Base-by-base conservation (phyloP, 73 alveolate species). In the Breviolum minutum region DNA sequence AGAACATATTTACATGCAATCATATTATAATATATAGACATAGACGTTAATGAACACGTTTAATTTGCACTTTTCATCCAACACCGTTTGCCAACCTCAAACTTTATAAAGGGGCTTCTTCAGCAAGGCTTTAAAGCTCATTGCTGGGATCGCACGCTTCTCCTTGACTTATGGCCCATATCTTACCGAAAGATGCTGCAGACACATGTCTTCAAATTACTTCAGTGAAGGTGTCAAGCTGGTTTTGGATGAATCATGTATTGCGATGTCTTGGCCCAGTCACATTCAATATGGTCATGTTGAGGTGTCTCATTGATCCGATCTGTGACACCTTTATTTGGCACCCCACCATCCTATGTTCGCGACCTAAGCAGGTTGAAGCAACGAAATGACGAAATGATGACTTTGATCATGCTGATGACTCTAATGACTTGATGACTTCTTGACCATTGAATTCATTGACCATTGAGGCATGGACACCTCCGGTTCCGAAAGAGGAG, bases 241-340 rank as follows among this genome's bases (percentile, higher is more conserved):
- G 54, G 54, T 40, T 40, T 40, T 40, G 54, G 54, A 40, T 40
- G 54, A 2, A 40, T 40, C 54, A 40, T 40, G 54, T 40, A 40
- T 40, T 40, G 54, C 54, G 54, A 40, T 2, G 77, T 68, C 77
- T 68, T 22, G 77, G n/a, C n/a, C n/a, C 77, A 17, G 17, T 68
- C 77, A n/a, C 86, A 77, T 29, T 16, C n/a, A 76, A 24, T 7
- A 20, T 48, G 17, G 19, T 48, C 74, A 10, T 24, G 61, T 27
- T 30, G 26, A 90, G 96, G 96, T 40, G 69, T 71, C 27, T 40
- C 87, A 12, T 70, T 90, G 76, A 32, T 90, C 62, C 85, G 96
- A 11, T 90, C 96, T 17, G 96, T 90, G 69, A 90, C 96, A 22
- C 96, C 96, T 27, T 30, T 90, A 61, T 90, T 90, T 68, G 96